Conservation (phyloP, 2,329 filamentous ascomycete species). For the Ophiostoma sp. region DNA sequence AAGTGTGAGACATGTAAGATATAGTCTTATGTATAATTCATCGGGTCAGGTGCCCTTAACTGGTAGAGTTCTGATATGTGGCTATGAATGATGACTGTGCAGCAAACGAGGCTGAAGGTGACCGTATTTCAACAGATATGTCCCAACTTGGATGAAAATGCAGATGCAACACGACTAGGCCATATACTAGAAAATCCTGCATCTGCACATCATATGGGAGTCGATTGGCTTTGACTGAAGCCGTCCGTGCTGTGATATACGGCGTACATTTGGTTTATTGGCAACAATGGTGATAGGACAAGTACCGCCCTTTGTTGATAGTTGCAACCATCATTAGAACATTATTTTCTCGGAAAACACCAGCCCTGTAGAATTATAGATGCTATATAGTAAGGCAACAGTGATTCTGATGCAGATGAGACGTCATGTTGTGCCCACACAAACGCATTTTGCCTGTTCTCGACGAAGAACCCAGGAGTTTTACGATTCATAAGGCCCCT, state of each 20-base stretch:
- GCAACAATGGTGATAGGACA: neutral
- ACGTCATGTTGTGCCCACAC: too few species aligned
- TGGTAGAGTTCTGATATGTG: neutral
- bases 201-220: neutral
- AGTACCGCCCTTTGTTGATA: neutral
- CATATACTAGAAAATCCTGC: neutral
- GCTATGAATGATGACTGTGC: neutral
- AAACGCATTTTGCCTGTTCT: too few species aligned
- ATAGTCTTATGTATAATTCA: too few species aligned
- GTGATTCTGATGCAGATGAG: too few species aligned
- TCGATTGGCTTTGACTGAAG: neutral
- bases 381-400: too few species aligned
- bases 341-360: too few species aligned
- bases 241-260: neutral
- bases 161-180: neutral
- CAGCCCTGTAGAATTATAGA: too few species aligned
- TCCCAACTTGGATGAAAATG: neutral
- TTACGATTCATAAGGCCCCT: too few species aligned
- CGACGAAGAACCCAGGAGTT: too few species aligned
- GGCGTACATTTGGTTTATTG: neutral
- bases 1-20: too few species aligned
- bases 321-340: too few species aligned
- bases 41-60: too few species aligned
- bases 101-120: neutral
- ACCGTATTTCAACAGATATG: neutral